phyloP scores from a whole-genome alignment of 2,329 filamentous ascomycete genomes.

The Claviceps capensis region DNA sequence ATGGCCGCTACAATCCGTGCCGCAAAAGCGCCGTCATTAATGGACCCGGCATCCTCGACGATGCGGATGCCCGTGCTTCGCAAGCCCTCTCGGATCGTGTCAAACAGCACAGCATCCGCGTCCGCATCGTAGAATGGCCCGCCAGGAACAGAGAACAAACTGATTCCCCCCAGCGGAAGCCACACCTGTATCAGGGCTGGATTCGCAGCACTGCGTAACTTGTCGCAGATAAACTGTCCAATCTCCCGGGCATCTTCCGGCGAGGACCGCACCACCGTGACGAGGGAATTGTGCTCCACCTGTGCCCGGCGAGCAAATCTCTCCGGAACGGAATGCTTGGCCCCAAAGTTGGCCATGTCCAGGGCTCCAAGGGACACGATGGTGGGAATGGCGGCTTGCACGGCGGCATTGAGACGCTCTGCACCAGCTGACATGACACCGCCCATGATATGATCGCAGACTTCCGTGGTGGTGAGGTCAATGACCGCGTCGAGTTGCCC shows the following conservation, averaged over 20 bases:
- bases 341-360: slow-evolving; percentile 54
- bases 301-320: slow-evolving; percentile 36
- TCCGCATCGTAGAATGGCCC: slow-evolving; percentile 36
- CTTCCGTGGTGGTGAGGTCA: slow-evolving; percentile 60
- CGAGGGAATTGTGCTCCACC: slow-evolving; percentile 51
- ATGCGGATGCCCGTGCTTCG: slow-evolving; percentile 33
- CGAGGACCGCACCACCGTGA: slow-evolving; percentile 53
- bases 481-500: slow-evolving; percentile 49
- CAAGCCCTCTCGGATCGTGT: slow-evolving; percentile 34
- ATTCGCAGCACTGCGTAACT: slow-evolving; percentile 29
- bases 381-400: slow-evolving; percentile 40
- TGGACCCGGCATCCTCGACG: slow-evolving; percentile 31
- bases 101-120: slow-evolving; percentile 37
- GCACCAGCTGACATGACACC: slow-evolving; percentile 48
- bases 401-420: slow-evolving; percentile 41
- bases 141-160: slow-evolving; percentile 40
- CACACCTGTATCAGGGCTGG: slow-evolving; percentile 37
- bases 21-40: slow-evolving; percentile 43
- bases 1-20: slow-evolving; percentile 30
- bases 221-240: slow-evolving; percentile 40
- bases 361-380: slow-evolving; percentile 36
- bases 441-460: slow-evolving; percentile 49
- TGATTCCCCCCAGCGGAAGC: slow-evolving; percentile 46
- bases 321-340: slow-evolving; percentile 38
- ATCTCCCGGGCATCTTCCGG: slow-evolving; percentile 40